Evolutionary conservation across 345 rosid genomes (phyloP).

Genomic region (Pistacia atlantica): DNA sequence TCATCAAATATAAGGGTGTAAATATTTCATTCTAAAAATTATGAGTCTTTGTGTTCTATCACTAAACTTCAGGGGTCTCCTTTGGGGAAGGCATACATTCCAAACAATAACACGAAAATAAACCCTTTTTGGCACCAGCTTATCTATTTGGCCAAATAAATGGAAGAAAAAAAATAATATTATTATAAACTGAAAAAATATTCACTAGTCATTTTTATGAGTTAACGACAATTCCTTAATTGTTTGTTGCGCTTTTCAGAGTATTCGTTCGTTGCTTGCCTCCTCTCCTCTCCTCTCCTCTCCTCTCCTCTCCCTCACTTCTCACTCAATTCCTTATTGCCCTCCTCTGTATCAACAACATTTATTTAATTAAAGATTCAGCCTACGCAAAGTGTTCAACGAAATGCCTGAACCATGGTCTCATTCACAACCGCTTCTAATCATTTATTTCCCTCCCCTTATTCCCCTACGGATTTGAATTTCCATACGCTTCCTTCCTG

Average conservation of each 20-base stretch:
- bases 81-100: neutral
- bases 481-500: conserved; percentile 26
- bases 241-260: conserved; percentile 32
- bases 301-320: too few species aligned
- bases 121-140: neutral
- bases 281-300: too few species aligned
- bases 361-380: neutral
- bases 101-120: neutral
- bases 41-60: too few species aligned
- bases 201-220: neutral
- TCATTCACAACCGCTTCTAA: conserved; percentile 42
- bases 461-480: conserved; percentile 31
- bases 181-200: too few species aligned
- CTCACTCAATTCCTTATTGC: neutral
- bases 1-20: too few species aligned
- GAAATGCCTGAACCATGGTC: conserved; percentile 95
- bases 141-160: neutral
- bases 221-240: neutral
- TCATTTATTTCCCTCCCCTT: conserved; percentile 28
- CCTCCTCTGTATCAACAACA: neutral
- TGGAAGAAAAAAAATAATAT: too few species aligned
- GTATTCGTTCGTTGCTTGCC: conserved; percentile 70
- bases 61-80: too few species aligned
- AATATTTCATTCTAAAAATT: too few species aligned
- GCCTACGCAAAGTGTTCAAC: conserved; percentile 45